Evolutionary conservation across 2,329 filamentous ascomycete species (phyloP).

Genomic region (Emergomyces orientalis): DNA sequence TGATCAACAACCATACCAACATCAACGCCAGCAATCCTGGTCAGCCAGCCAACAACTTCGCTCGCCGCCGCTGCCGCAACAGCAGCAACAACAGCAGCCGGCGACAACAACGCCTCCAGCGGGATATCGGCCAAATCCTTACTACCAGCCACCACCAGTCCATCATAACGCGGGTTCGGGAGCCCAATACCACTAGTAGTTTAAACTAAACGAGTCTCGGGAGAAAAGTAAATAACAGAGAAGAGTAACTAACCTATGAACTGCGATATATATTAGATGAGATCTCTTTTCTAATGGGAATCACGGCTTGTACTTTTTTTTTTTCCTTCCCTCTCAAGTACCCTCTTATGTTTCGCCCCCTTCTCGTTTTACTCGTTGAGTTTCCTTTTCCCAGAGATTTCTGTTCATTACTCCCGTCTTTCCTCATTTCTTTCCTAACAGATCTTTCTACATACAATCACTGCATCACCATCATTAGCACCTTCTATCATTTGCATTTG

Average conservation of each 20-base stretch:
- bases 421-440: neutral
- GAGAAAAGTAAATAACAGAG: neutral
- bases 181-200: neutral
- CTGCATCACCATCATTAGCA: neutral
- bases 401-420: neutral
- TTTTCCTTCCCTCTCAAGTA: neutral
- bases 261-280: neutral
- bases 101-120: neutral
- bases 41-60: constrained; percentile 10
- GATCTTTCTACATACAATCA: neutral
- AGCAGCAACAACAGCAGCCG: constrained; percentile 11
- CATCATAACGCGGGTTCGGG: neutral
- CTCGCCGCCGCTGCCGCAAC: constrained; percentile 9
- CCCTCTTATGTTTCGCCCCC: neutral
- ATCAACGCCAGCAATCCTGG: constrained; percentile 4
- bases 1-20: constrained; percentile 2
- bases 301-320: neutral
- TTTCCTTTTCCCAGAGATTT: neutral
- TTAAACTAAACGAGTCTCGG: neutral
- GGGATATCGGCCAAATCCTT: constrained; percentile 7
- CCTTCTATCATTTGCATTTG: neutral
- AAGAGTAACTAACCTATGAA: neutral
- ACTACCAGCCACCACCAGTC: constrained; percentile 4
- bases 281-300: neutral
- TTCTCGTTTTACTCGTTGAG: neutral